A percentile compares a stretch with the other conserved stretches of the same genome.
phyloP scores from a whole-genome alignment of 331 rosid species.

The Prunus yedoensis region DNA sequence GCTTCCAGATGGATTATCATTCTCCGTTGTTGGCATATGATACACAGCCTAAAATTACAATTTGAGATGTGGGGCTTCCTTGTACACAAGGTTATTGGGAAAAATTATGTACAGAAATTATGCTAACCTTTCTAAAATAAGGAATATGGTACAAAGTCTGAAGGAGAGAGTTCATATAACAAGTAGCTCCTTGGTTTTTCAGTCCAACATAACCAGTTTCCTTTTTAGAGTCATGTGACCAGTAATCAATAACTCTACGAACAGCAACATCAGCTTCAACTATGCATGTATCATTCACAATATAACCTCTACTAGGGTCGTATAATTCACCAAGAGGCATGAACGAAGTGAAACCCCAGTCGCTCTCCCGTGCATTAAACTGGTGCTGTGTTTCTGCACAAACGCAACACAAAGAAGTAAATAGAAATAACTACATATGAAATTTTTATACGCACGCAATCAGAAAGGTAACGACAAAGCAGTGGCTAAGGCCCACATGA shows the following conservation, averaged over 20 bases:
- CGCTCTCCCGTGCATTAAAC: conserved; percentile 92
- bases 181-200: conserved; percentile 91
- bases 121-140: conserved; percentile 77
- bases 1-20: conserved; percentile 92
- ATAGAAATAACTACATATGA: neutral
- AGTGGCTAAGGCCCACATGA: no score
- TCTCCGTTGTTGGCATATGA: conserved; percentile 97
- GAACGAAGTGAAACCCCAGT: conserved; percentile 96
- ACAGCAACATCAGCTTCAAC: conserved; percentile 93
- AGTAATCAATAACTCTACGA: conserved; percentile 85
- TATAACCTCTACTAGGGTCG: conserved; percentile 84
- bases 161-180: conserved; percentile 92
- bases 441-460: neutral
- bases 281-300: conserved; percentile 68
- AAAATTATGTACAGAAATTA: conserved; percentile 3
- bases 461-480: no score
- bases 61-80: conserved; percentile 8
- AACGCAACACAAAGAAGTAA: no score
- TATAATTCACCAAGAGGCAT: conserved; percentile 90
- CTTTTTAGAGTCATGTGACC: conserved; percentile 89
- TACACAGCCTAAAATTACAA: conserved; percentile 83
- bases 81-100: neutral
- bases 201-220: conserved; percentile 94
- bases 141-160: conserved; percentile 92
- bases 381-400: conserved; percentile 91